phyloP scores from a whole-genome alignment of 768 basidiomycete genomes.

The Russula brevipes region DNA sequence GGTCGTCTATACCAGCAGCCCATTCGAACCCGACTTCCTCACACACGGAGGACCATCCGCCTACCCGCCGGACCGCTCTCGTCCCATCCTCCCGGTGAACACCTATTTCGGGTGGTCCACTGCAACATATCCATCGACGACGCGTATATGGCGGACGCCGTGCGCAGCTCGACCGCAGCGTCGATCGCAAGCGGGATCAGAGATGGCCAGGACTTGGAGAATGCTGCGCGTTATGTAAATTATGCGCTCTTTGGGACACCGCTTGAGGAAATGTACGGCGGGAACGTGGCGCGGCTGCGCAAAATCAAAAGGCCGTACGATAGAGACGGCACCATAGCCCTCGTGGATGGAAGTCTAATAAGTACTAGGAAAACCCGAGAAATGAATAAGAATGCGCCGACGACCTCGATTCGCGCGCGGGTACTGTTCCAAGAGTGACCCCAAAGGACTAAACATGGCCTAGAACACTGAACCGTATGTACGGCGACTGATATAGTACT shows the following conservation, averaged over 20 bases:
- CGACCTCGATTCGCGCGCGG: too few relatives aligned
- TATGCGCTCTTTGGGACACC: constrained; percentile 11
- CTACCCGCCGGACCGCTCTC: constrained; percentile 10
- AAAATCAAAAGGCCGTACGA: constrained; percentile 6
- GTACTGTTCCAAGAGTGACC: too few relatives aligned
- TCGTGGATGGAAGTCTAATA: constrained; percentile 11
- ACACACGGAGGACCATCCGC: constrained; percentile 7
- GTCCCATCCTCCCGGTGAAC: background rate
- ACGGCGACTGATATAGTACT: too few relatives aligned
- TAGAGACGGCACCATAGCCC: background rate
- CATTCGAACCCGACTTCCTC: constrained; percentile 3
- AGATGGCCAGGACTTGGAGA: constrained; percentile 5
- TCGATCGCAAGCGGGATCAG: background rate
- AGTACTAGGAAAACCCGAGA: too few relatives aligned
- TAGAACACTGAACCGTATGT: too few relatives aligned
- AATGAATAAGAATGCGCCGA: too few relatives aligned
- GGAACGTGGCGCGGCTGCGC: constrained; percentile 2
- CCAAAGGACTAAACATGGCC: too few relatives aligned
- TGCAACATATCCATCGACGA: background rate
- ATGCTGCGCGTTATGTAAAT: background rate
- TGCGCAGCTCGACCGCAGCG: background rate
- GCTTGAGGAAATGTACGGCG: constrained; percentile 3
- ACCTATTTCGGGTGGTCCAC: background rate
- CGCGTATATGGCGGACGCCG: background rate
- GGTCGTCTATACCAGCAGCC: background rate